Evolutionary conservation across 2,329 filamentous ascomycete species (phyloP), one percentile per base, ranked within the genome.

Genomic region (Aspergillus fischeri): DNA sequence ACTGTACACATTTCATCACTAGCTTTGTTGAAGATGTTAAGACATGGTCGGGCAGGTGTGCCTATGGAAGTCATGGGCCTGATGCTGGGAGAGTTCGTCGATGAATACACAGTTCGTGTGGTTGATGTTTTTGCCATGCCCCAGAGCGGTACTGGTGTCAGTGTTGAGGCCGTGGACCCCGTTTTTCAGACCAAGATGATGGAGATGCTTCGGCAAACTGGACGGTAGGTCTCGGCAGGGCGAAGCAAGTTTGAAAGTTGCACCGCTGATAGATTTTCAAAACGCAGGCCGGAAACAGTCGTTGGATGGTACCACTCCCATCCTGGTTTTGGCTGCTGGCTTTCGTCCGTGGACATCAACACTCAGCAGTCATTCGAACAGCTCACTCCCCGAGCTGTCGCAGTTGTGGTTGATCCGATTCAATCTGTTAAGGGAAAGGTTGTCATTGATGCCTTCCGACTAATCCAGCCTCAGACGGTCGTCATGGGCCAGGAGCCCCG

Each of bases 181-280:
- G 94, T 99, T 35, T 99, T 99, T 77, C 94, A 99, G 80, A 97
- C 92, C 70, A 99, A 97, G 83, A 99, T 99, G 94, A 99, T 99
- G 94, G 94, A 99, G 75, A 97, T 99, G 94, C 81, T 99, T 74
- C 85, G 90, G 71, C 94, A 99, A 82, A 99, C 94, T 57, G 94
- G 94, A 78, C 85, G 94, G 91, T 95, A 81, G 11, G 44, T 47
- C 11, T 14, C 3, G 3, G 11, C 11, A 9, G 24, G 20, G 5
- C 3, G 10, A 17, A 25, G 21, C 21, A 7, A 68, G 84, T 62
- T 52, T 49, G 32, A 9, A 32, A 53, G 21, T 49, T 28, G 21
- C 3, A 14, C n/a, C 17, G 54, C 62, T 67, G 48, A 63, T 52
- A 21, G 17, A 44, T 32, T 41, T 48, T 47, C 17, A 20, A 53